Evolutionary conservation across 106 monocot species (phyloP).

Genomic region (Acorus gramineus): DNA sequence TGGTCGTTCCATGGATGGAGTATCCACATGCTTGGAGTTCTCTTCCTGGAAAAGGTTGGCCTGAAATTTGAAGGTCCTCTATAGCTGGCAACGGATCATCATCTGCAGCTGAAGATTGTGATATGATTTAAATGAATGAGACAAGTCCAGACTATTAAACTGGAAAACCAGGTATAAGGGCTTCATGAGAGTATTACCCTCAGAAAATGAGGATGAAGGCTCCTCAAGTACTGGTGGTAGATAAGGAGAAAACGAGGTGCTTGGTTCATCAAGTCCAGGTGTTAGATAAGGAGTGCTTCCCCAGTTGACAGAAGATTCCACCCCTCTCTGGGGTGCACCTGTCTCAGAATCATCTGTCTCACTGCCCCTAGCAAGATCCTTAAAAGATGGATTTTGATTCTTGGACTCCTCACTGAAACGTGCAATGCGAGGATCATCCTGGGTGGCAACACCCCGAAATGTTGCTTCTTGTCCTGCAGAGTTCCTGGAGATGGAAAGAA

Average conservation of each 20-base stretch:
- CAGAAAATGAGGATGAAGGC: constrained; percentile 90
- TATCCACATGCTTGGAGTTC: constrained; percentile 82
- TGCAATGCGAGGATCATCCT: constrained; percentile 33
- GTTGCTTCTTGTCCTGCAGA: constrained; percentile 22
- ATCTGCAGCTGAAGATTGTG: constrained; percentile 60
- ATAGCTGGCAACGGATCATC: constrained; percentile 95
- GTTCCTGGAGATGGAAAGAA: constrained; percentile 22
- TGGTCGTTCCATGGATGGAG: constrained; percentile 88
- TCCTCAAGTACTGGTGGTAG: constrained; percentile 92
- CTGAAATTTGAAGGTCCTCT: constrained; percentile 81
- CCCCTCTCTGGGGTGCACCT: constrained; percentile 20
- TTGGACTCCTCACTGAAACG: constrained; percentile 31
- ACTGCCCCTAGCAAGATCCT: constrained; percentile 26
- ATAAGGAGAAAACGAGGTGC: constrained; percentile 46
- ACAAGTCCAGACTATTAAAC: too few species aligned
- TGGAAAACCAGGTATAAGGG: too few species aligned
- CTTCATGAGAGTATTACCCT: constrained; percentile 38
- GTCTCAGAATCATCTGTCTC: constrained; percentile 36
- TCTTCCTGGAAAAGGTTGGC: constrained; percentile 92
- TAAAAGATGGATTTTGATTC: constrained; percentile 44
- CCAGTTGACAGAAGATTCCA: constrained; percentile 42
- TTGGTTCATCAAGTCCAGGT: constrained; percentile 47
- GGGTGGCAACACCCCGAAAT: constrained; percentile 19
- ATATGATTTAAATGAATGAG: too few species aligned
- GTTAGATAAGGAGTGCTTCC: constrained; percentile 37